Evolutionary conservation across 2,329 filamentous ascomycete genomes (phyloP).

Genomic region (Lojkania enalia): DNA sequence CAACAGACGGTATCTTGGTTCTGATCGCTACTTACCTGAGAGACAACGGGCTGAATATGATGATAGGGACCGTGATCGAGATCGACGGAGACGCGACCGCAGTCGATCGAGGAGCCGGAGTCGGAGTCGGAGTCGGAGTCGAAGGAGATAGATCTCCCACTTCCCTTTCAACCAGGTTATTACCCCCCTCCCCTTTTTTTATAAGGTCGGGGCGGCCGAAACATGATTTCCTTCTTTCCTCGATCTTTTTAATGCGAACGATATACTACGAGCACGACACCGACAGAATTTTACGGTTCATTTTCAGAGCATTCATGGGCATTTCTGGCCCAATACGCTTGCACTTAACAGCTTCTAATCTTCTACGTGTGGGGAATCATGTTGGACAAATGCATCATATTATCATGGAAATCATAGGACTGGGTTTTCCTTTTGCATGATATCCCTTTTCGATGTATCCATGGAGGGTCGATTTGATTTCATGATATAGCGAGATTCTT

Average conservation of each 20-base stretch:
- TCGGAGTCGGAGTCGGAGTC: slow-evolving; percentile 18
- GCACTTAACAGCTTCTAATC: too few species aligned
- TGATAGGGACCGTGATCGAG: slow-evolving; percentile 12
- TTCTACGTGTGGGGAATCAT: too few species aligned
- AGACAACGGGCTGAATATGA: background rate
- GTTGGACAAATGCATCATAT: too few species aligned
- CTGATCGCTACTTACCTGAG: slow-evolving; percentile 13
- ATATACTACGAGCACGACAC: too few species aligned
- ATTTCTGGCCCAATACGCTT: too few species aligned
- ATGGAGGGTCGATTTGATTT: background rate
- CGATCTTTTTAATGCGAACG: background rate
- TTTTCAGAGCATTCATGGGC: too few species aligned
- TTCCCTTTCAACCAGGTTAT: background rate
- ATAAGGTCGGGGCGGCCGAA: background rate
- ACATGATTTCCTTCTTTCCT: background rate
- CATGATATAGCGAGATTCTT: too few species aligned
- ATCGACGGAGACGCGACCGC: slow-evolving; percentile 14
- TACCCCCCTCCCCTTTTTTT: background rate
- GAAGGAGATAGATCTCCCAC: background rate
- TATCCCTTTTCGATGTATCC: too few species aligned
- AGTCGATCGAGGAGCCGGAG: slow-evolving; percentile 22
- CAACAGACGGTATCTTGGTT: slow-evolving; percentile 10
- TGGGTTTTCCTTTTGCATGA: background rate
- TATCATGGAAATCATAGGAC: too few species aligned
- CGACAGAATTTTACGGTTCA: too few species aligned